These are phyloP conservation scores for Tetradesmus obliquus DNA, from an alignment of 139 green algal species.

Conservation along the genomic window DNA sequence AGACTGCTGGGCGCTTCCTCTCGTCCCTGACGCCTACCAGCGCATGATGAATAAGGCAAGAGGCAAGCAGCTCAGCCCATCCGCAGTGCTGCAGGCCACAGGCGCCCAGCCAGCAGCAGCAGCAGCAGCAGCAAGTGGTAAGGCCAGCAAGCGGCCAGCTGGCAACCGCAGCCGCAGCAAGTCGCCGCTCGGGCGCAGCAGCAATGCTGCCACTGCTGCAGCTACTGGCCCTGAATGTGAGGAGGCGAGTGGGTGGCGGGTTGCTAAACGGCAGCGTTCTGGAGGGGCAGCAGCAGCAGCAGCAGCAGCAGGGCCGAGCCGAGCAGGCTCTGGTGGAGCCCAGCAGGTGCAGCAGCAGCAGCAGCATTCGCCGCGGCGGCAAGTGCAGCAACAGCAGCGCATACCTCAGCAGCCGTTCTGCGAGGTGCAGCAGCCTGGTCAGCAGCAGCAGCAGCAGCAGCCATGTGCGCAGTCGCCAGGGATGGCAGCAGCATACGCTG, in stretches of 20 bases:
- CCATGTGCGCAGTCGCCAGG: not conserved
- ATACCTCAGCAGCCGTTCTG: not conserved
- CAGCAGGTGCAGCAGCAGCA: not conserved
- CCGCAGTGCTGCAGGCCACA: not conserved
- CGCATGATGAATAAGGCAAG: not conserved
- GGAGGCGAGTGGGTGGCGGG: not conserved
- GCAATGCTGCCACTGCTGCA: slow-evolving; percentile 2
- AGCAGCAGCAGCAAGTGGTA: not conserved
- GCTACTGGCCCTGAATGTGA: not conserved
- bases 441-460: slow-evolving; percentile 33
- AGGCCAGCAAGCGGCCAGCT: not conserved
- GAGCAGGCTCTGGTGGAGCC: not conserved
- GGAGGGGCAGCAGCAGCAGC: slow-evolving; percentile 8
- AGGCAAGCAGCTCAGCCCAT: not conserved
- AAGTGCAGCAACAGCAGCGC: not conserved
- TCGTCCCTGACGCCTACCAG: not conserved
- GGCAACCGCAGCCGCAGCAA: not conserved
- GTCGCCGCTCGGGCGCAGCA: not conserved
- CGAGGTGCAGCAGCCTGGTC: not conserved
- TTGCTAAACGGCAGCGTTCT: slow-evolving; percentile 16
- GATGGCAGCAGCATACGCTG: not conserved
- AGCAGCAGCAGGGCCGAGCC: not conserved
- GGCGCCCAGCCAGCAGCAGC: not conserved
- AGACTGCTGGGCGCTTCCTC: slow-evolving; percentile 33
- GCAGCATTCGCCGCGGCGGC: not conserved